A percentile compares a stretch with the other conserved stretches of the same genome.
Evolutionary conservation across 768 basidiomycete genomes (phyloP).

Genomic region (Kwoniella sp.): DNA sequence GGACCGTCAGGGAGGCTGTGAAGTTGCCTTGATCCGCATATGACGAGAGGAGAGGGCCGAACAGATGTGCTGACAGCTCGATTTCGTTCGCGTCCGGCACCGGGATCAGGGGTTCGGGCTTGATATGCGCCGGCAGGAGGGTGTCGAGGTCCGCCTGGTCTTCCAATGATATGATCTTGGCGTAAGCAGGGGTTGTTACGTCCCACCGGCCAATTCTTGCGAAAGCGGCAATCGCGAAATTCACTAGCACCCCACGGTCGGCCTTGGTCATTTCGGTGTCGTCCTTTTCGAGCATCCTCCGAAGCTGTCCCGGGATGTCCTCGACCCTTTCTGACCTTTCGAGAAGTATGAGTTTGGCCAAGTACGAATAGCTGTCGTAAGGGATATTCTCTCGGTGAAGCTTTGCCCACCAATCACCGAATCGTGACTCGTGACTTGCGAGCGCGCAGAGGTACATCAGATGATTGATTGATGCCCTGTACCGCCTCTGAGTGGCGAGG

Average conservation of each 20-base stretch:
- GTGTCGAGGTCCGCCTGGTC: constrained; percentile 2
- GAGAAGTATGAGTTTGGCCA: constrained; percentile 31
- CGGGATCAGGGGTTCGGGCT: constrained; percentile 7
- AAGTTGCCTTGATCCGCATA: constrained; percentile 39
- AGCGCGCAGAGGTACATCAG: constrained; percentile 42
- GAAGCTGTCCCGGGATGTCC: constrained; percentile 16
- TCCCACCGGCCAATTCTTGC: constrained; percentile 37
- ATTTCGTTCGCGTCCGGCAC: not conserved
- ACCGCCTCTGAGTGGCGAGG: not conserved
- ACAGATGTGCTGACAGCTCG: constrained; percentile 28
- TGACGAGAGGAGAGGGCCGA: constrained; percentile 36
- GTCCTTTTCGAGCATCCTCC: constrained; percentile 3
- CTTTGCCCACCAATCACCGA: constrained; percentile 26
- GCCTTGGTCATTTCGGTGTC: not conserved
- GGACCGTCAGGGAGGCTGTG: constrained; percentile 32
- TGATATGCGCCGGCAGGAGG: constrained; percentile 8
- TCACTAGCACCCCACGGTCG: constrained; percentile 32
- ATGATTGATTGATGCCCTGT: constrained; percentile 28
- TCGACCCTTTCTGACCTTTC: constrained; percentile 20
- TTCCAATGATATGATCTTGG: not conserved
- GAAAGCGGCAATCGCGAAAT: constrained; percentile 34
- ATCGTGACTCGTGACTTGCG: constrained; percentile 16
- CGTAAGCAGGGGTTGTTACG: constrained; percentile 33
- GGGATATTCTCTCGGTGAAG: not conserved
- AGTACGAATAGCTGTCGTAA: constrained; percentile 30